A percentile compares a stretch with the other conserved stretches of the same genome.
Evolutionary conservation across 179 eudicot genomes (phyloP).

Genomic region (Silene noctiflora): DNA sequence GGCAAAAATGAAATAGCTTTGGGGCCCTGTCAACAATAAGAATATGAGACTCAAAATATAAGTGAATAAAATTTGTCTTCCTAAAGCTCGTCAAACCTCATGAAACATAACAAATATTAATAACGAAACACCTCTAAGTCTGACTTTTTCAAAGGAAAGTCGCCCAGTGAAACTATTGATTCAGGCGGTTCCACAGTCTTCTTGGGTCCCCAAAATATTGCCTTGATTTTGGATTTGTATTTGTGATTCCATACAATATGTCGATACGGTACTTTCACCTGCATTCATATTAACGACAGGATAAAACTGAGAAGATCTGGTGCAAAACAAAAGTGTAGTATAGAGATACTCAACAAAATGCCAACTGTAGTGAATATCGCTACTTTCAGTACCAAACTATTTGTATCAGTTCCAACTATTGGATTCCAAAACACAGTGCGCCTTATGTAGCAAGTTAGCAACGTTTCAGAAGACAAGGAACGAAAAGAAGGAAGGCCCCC

Average conservation of each 20-base stretch:
- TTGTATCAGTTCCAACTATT: not conserved
- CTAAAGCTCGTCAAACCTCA: not conserved
- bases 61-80: not conserved
- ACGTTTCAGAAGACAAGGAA: not conserved
- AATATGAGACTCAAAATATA: constrained; percentile 5
- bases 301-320: constrained; percentile 1
- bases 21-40: constrained; percentile 36
- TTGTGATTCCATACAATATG: constrained; percentile 18
- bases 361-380: not conserved
- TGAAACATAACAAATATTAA: constrained; percentile 14
- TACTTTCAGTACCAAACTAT: not conserved
- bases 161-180: constrained; percentile 46
- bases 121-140: constrained; percentile 56
- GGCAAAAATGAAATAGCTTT: constrained; percentile 26
- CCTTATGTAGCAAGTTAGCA: not conserved
- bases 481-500: not conserved
- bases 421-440: not conserved
- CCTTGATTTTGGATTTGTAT: constrained; percentile 37
- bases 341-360: not conserved
- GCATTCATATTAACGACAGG: constrained; percentile 17
- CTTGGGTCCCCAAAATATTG: constrained; percentile 74
- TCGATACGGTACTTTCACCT: constrained; percentile 39
- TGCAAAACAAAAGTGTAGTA: not conserved
- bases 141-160: constrained; percentile 62
- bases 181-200: constrained; percentile 51